Conservation (phyloP, 2,329 filamentous ascomycete genomes). For the Diaporthe destruens region DNA sequence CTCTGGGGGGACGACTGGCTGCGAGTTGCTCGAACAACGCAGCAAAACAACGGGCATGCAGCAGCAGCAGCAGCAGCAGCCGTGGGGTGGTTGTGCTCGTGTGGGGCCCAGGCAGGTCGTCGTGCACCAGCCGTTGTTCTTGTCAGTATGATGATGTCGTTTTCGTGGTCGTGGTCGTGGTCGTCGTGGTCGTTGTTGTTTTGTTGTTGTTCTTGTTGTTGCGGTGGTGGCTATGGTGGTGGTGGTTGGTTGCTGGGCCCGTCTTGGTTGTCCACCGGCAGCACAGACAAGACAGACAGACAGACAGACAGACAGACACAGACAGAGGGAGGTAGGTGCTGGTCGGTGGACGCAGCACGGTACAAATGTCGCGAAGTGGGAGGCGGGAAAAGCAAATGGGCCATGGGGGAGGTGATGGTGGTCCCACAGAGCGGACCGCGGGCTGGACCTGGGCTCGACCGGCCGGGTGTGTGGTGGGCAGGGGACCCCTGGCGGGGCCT, state of each 20-base stretch:
- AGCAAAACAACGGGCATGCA: neutral
- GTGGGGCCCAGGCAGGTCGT: neutral
- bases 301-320: neutral
- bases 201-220: neutral
- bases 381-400: constrained; percentile 26
- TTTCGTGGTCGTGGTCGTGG: neutral
- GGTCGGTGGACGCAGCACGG: constrained; percentile 26
- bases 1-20: constrained; percentile 16
- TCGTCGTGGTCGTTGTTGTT: neutral
- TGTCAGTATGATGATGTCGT: neutral
- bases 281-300: neutral
- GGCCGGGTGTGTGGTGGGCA: constrained; percentile 14
- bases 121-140: neutral
- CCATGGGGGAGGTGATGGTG: constrained; percentile 24
- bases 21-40: constrained; percentile 28
- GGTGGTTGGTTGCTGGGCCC: neutral
- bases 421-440: constrained; percentile 22
- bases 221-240: neutral
- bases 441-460: constrained; percentile 3
- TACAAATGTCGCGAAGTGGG: constrained; percentile 28
- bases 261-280: neutral
- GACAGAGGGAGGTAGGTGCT: constrained; percentile 1
- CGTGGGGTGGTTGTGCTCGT: neutral
- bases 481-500: constrained; percentile 5
- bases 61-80: neutral